A percentile compares a stretch with the other conserved stretches of the same genome.
phyloP scores from a whole-genome alignment of 1,284 basidiomycete genomes.

The Irpex sp. region DNA sequence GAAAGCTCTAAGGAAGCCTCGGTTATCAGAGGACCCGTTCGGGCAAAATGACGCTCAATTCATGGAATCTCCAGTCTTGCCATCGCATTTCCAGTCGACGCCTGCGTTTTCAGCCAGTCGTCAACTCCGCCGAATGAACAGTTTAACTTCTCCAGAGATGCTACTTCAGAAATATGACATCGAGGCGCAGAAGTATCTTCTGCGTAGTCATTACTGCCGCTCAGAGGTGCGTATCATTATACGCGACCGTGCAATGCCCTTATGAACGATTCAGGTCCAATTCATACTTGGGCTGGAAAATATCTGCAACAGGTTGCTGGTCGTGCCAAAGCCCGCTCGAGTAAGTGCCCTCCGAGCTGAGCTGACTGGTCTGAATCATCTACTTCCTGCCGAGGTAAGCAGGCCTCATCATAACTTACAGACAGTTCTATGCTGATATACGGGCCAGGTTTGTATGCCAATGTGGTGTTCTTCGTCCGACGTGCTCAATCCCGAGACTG shows the following conservation, averaged over 20 bases:
- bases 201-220: constrained; percentile 86
- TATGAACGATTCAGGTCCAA: constrained; percentile 50
- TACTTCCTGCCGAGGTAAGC: constrained; percentile 85
- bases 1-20: constrained; percentile 42
- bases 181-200: constrained; percentile 64
- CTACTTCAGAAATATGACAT: constrained; percentile 64
- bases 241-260: not conserved
- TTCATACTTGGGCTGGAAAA: constrained; percentile 88
- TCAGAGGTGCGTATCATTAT: constrained; percentile 61
- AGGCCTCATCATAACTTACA: constrained; percentile 4
- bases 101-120: constrained; percentile 54
- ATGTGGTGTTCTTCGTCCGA: constrained; percentile 88
- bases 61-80: constrained; percentile 16
- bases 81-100: constrained; percentile 57
- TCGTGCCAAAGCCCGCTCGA: constrained; percentile 91
- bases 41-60: constrained; percentile 53
- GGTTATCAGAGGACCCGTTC: constrained; percentile 66
- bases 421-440: constrained; percentile 4
- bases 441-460: constrained; percentile 86
- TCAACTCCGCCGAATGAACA: constrained; percentile 39
- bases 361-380: constrained; percentile 93
- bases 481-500: constrained; percentile 33
- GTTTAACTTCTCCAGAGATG: constrained; percentile 41
- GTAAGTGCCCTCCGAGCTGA: constrained; percentile 95
- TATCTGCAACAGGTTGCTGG: constrained; percentile 87